Evolutionary conservation across 23 red algal genomes (phyloP).

Genomic region (Gracilaria caudata): DNA sequence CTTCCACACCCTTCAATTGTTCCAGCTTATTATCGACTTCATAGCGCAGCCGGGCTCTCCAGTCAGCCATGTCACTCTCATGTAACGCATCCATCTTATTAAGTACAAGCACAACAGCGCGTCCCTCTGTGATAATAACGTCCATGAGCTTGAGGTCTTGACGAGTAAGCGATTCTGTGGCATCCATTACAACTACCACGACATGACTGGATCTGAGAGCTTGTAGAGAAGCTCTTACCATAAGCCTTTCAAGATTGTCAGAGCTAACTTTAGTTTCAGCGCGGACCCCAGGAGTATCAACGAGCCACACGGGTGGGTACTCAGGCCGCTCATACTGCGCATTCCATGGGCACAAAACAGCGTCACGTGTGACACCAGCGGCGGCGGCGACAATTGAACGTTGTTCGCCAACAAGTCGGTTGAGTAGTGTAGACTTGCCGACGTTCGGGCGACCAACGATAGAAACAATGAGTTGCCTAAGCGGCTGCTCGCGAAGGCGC

Average conservation of each 20-base stretch:
- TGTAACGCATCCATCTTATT: conserved; percentile 78
- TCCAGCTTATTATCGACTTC: conserved; percentile 43
- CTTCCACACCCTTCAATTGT: conserved; percentile 51
- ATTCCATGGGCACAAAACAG: conserved; percentile 76
- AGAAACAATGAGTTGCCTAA: conserved; percentile 54
- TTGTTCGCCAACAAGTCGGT: conserved; percentile 77
- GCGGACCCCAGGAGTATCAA: conserved; percentile 91
- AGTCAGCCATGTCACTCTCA: background rate
- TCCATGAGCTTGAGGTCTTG: conserved; percentile 69
- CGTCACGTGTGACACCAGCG: conserved; percentile 93
- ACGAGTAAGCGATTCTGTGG: conserved; percentile 26
- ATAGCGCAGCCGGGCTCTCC: conserved; percentile 22
- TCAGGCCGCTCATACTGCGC: background rate
- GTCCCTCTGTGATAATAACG: conserved; percentile 53
- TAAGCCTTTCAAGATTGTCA: conserved; percentile 62
- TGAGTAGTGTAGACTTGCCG: conserved; percentile 91
- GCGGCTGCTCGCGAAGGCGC: conserved; percentile 23
- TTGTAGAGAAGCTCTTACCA: conserved; percentile 49
- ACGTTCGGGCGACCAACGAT: conserved; percentile 98
- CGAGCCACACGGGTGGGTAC: conserved; percentile 62
- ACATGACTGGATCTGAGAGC: conserved; percentile 78
- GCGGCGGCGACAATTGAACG: conserved; percentile 82
- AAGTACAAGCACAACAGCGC: conserved; percentile 64
- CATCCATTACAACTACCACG: conserved; percentile 76
- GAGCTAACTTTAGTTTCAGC: conserved; percentile 25